Base-by-base conservation (phyloP, 305 asterid species). In the Fraxinus greggii region DNA sequence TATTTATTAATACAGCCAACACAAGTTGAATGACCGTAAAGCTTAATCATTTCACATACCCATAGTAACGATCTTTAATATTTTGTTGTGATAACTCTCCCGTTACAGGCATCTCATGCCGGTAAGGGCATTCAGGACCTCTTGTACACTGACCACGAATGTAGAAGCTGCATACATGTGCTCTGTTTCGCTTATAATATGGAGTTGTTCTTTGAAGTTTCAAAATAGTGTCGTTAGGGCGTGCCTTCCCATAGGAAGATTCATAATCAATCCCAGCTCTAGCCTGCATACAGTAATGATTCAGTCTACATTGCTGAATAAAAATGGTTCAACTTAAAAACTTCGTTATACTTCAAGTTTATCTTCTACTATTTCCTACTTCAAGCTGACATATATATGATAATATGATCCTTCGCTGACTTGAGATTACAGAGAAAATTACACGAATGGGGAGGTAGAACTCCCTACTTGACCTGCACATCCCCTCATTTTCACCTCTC, bases 251-350 rank as follows among this genome's bases (percentile, higher is more conserved):
- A 79, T 77, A 92, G 9, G 99, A 95, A 79, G 98, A 94, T 84
- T 95, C 99, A 72, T 95, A 93, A 90, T 93, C 98, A 75, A 95
- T 92, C 54, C 99, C 99, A 80, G 97, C 97, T 90, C 97, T 93
- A 72, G 98, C 97, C 99, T 95, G 92, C 88, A 79, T 73, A 85
- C 28, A 42, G 54, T 65, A 42, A 83, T 72, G 56, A 74, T 42
- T 83, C 75, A 70, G 81, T 26, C 36, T 70, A 67, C 21, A 82
- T 5, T 21, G 51, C 17, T 78, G 45, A 81, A 79, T 33, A 6
- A 73, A 61, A 80, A 40, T 74, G 48, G 76, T 26, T 69, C 72
- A 67, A 31, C 13, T 32, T 72, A 32, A 32, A 72, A 2, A 17
- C 23, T 31, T 72, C 45, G 0, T 31, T 17, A 6, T 72, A 72